Percentiles rank a stretch among this genome's conserved stretches.
Evolutionary conservation across 345 rosid genomes (phyloP).

Genomic region (Salix dunnii): DNA sequence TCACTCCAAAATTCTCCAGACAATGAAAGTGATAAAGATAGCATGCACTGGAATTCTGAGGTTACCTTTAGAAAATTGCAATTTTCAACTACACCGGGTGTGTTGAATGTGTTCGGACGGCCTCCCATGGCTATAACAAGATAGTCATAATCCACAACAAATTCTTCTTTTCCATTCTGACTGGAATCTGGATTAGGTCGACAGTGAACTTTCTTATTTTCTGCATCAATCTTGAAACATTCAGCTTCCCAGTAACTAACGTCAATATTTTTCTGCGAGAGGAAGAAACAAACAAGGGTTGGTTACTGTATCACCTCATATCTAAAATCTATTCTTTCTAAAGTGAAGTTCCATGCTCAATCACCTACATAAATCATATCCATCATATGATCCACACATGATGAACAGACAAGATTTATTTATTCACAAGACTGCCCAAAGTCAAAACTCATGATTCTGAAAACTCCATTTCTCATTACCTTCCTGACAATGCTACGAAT

Average conservation of each 20-base stretch:
- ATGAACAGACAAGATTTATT: not conserved
- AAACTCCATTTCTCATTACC: conserved; percentile 35
- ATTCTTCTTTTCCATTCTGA: conserved; percentile 59
- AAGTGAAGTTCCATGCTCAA: not conserved
- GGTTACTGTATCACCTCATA: not conserved
- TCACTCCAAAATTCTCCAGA: not conserved
- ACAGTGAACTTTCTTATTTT: conserved; percentile 74
- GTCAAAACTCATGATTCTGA: not conserved
- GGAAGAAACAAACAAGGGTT: not conserved
- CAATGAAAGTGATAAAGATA: too few relatives aligned
- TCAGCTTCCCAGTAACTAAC: conserved; percentile 75
- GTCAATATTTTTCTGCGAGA: conserved; percentile 54
- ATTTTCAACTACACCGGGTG: conserved; percentile 89
- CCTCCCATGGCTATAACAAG: conserved; percentile 96
- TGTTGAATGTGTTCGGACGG: conserved; percentile 87
- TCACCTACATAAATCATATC: not conserved
- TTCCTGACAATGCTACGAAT: conserved; percentile 79
- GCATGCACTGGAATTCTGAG: not conserved
- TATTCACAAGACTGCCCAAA: not conserved
- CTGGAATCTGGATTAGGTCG: conserved; percentile 43
- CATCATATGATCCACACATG: not conserved
- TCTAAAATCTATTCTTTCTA: not conserved
- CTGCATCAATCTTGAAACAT: conserved; percentile 78
- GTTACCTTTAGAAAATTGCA: conserved; percentile 90
- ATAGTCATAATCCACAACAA: conserved; percentile 78